Evolutionary conservation across 495 filamentous ascomycete species (phyloP).

Genomic region (Chaetomidium leptoderma): DNA sequence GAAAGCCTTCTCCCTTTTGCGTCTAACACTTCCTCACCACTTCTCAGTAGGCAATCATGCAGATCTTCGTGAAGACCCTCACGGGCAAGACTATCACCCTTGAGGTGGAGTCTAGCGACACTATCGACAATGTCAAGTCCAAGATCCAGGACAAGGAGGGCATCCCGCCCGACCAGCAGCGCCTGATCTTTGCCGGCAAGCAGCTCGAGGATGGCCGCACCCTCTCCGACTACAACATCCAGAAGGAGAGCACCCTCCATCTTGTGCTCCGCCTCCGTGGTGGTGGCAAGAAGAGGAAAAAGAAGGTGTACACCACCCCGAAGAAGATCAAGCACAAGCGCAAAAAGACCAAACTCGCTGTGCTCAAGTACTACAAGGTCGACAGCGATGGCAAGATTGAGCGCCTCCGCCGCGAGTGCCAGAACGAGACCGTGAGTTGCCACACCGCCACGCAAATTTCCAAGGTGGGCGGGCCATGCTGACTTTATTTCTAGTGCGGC

Average conservation of each 20-base stretch:
- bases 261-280: constrained; percentile 95
- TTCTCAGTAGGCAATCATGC: constrained; percentile 67
- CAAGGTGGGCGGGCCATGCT: too few species aligned
- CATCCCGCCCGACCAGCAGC: constrained; percentile 99
- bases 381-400: constrained; percentile 99
- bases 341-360: constrained; percentile 98
- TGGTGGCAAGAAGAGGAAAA: constrained; percentile 99
- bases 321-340: constrained; percentile 99
- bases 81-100: constrained; percentile 99
- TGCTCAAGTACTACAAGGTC: constrained; percentile 99
- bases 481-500: constrained; percentile 65
- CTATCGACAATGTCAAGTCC: constrained; percentile 99
- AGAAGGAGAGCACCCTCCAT: constrained; percentile 99
- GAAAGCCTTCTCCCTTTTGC: constrained; percentile 16
- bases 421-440: constrained; percentile 73
- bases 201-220: constrained; percentile 99
- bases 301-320: constrained; percentile 99
- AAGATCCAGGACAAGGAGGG: constrained; percentile 96
- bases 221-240: constrained; percentile 99
- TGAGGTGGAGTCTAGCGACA: constrained; percentile 99
- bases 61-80: constrained; percentile 99
- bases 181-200: constrained; percentile 99
- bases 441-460: neutral
- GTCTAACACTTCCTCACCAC: constrained; percentile 33
- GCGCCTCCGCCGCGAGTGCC: constrained; percentile 97